Evolutionary conservation across 371 early-diverging fungal species (phyloP).

Genomic region (Apophysomyces sp.): DNA sequence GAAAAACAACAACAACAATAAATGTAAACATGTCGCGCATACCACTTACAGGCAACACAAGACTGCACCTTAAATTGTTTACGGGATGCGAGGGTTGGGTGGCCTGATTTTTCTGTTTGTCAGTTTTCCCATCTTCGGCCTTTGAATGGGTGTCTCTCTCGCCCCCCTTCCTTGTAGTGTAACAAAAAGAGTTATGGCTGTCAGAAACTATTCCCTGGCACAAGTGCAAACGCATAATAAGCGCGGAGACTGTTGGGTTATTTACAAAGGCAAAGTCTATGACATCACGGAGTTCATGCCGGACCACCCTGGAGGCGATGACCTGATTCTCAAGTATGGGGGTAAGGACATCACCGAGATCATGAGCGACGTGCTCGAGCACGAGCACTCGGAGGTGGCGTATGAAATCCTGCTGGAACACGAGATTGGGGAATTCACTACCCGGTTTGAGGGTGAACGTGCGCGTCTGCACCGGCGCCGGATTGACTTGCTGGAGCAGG

Average conservation of each 20-base stretch:
- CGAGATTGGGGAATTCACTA: neutral
- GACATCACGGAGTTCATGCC: constrained; percentile 81
- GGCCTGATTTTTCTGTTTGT: neutral
- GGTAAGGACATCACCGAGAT: constrained; percentile 67
- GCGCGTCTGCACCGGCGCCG: constrained; percentile 26
- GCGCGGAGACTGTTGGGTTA: constrained; percentile 65
- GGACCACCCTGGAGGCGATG: constrained; percentile 83
- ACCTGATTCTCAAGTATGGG: constrained; percentile 72
- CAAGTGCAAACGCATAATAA: constrained; percentile 70
- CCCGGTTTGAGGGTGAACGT: constrained; percentile 2
- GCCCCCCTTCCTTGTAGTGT: neutral
- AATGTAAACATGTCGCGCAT: neutral
- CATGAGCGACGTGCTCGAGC: constrained; percentile 76
- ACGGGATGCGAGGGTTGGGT: neutral
- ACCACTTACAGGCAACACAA: neutral
- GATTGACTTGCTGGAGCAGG: constrained; percentile 24
- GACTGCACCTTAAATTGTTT: no score
- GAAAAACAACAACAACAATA: neutral
- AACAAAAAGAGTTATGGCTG: constrained; percentile 6
- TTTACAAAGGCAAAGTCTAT: constrained; percentile 74
- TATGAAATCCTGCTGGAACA: constrained; percentile 81
- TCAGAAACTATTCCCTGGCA: constrained; percentile 19
- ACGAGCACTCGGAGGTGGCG: constrained; percentile 85
- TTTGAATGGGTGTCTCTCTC: neutral
- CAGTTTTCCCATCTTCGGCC: neutral